Evolutionary conservation across 257 asterid species (phyloP).

Genomic region (Nicotiana tabacum): DNA sequence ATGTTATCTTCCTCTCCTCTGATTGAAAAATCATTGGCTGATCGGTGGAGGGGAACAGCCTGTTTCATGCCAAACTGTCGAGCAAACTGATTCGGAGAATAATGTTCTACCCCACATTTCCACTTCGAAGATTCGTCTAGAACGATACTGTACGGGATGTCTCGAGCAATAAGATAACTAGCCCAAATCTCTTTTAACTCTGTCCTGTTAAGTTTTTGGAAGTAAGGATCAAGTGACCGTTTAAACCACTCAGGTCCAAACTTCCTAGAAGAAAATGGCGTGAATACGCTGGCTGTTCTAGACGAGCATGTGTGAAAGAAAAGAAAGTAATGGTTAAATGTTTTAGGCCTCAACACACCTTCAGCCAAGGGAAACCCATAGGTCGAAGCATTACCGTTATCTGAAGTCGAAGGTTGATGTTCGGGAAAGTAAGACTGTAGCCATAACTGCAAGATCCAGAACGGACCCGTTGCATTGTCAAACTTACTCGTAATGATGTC

Average conservation of each 20-base stretch:
- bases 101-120: slow-evolving; percentile 7
- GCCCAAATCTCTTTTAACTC: slow-evolving; percentile 12
- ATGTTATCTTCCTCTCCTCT: neutral
- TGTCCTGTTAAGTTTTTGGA: neutral
- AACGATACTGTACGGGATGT: neutral
- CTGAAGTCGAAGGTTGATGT: neutral
- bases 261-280: neutral
- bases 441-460: slow-evolving; percentile 17
- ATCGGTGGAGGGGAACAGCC: slow-evolving; percentile 5
- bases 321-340: neutral
- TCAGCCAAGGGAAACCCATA: slow-evolving; percentile 11
- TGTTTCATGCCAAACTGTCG: slow-evolving; percentile 14
- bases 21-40: neutral
- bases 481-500: neutral
- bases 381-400: neutral
- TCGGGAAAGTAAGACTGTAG: slow-evolving; percentile 15
- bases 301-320: slow-evolving; percentile 6
- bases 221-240: slow-evolving; percentile 12
- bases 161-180: slow-evolving; percentile 12
- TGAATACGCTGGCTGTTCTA: slow-evolving; percentile 9
- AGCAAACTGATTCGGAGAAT: slow-evolving; percentile 16
- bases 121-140: neutral
- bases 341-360: slow-evolving; percentile 11
- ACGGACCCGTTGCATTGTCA: neutral
- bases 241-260: slow-evolving; percentile 19